Conservation (phyloP, 305 asterid species). For the Coffea humblotiana region DNA sequence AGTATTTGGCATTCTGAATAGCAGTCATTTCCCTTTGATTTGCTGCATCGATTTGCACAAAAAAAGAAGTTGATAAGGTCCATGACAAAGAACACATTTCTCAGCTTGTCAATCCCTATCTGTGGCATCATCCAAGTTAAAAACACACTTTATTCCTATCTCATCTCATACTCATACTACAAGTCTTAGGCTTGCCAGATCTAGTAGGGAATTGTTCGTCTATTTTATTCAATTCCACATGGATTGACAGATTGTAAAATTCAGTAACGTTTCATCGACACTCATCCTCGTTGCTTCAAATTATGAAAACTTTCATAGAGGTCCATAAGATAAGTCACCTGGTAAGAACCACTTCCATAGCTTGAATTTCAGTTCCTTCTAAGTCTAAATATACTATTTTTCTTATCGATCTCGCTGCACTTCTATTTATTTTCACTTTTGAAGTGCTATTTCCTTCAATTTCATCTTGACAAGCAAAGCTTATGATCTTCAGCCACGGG, state of each 20-base stretch:
- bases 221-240: neutral
- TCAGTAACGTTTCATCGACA: neutral
- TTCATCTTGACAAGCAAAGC: neutral
- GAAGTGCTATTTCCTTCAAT: neutral
- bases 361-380: conserved; percentile 5
- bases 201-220: conserved; percentile 5
- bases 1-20: neutral
- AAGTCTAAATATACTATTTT: neutral
- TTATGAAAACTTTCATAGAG: neutral
- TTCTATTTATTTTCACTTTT: conserved; percentile 10
- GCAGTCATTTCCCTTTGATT: too few relatives aligned
- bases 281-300: neutral
- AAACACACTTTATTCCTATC: neutral
- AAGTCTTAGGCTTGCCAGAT: neutral
- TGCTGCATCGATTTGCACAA: neutral
- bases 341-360: neutral
- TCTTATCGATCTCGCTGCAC: conserved; percentile 1
- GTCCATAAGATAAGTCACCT: neutral
- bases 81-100: neutral
- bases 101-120: neutral
- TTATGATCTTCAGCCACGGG: neutral
- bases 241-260: neutral
- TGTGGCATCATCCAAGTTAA: neutral
- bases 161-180: neutral
- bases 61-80: neutral